Evolutionary conservation across 2,329 filamentous ascomycete genomes (phyloP).

Genomic region (Alternaria viburni): DNA sequence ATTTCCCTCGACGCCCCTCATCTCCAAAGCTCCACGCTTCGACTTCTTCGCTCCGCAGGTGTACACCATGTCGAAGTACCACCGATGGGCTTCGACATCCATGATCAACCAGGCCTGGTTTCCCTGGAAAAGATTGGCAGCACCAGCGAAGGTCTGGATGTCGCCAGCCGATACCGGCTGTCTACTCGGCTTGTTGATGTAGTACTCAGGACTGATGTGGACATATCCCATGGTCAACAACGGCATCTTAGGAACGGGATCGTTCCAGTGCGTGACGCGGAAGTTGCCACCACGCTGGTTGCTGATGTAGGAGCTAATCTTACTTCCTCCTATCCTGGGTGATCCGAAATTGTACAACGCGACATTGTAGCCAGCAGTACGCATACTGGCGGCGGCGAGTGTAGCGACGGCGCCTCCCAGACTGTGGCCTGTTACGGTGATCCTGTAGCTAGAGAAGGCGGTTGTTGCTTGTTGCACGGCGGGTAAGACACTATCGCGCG

Average conservation of each 20-base stretch:
- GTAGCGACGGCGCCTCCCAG: slow-evolving; percentile 71
- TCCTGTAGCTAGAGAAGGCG: slow-evolving; percentile 59
- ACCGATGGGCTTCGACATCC: slow-evolving; percentile 44
- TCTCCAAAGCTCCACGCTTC: slow-evolving; percentile 14
- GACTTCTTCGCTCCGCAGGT: slow-evolving; percentile 23
- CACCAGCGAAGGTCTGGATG: slow-evolving; percentile 31
- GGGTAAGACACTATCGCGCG: slow-evolving; percentile 51
- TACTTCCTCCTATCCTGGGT: slow-evolving; percentile 69
- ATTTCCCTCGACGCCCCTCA: slow-evolving; percentile 10
- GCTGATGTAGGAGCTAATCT: slow-evolving; percentile 63
- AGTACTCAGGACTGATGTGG: slow-evolving; percentile 74
- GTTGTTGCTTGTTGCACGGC: slow-evolving; percentile 54
- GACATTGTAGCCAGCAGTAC: slow-evolving; percentile 29
- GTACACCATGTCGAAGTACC: slow-evolving; percentile 42
- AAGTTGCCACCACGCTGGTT: slow-evolving; percentile 61
- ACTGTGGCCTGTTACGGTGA: slow-evolving; percentile 71
- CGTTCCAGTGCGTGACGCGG: slow-evolving; percentile 71
- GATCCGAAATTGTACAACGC: slow-evolving; percentile 67
- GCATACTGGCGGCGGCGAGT: slow-evolving; percentile 61
- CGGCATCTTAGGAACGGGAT: slow-evolving; percentile 72
- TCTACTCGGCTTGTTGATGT: slow-evolving; percentile 37
- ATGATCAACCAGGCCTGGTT: slow-evolving; percentile 38
- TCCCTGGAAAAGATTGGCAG: slow-evolving; percentile 29
- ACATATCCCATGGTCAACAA: slow-evolving; percentile 66
- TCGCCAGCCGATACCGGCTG: slow-evolving; percentile 26